Evolutionary conservation across 441 rosid species (phyloP).

Genomic region (Jatropha multifida): DNA sequence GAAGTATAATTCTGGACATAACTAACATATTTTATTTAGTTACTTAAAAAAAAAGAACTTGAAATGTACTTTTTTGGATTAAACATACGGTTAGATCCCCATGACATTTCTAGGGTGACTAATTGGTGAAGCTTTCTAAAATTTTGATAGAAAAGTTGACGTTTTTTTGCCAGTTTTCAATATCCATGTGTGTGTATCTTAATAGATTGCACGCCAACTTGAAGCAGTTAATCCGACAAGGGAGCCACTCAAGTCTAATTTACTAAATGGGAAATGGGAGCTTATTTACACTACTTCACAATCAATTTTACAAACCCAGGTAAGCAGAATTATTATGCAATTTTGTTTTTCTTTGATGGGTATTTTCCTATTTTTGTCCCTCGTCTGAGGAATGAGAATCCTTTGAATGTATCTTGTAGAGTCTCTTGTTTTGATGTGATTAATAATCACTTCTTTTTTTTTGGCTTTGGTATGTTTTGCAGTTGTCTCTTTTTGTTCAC

Average conservation of each 20-base stretch:
- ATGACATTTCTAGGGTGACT: no score
- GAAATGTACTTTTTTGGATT: no score
- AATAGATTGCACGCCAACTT: constrained; percentile 68
- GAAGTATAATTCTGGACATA: no score
- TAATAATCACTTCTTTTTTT: not conserved
- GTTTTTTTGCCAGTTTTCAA: constrained; percentile 1
- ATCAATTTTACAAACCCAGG: constrained; percentile 80
- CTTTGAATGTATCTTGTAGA: not conserved
- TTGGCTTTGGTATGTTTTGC: not conserved
- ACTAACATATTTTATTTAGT: no score
- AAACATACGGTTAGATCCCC: no score
- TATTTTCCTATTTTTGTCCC: not conserved
- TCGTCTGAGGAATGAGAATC: not conserved
- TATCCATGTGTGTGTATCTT: not conserved
- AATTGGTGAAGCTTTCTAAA: not conserved
- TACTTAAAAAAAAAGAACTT: no score
- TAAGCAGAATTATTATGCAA: constrained; percentile 12
- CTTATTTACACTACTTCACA: constrained; percentile 86
- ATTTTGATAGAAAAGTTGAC: not conserved
- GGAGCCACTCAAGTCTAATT: constrained; percentile 77
- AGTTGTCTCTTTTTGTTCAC: not conserved
- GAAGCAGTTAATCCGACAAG: constrained; percentile 75
- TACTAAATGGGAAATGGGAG: constrained; percentile 91
- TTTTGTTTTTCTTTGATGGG: not conserved
- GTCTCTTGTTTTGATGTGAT: no score